Base-by-base conservation (phyloP, 2,329 filamentous ascomycete genomes). In the Penicillium expansum region DNA sequence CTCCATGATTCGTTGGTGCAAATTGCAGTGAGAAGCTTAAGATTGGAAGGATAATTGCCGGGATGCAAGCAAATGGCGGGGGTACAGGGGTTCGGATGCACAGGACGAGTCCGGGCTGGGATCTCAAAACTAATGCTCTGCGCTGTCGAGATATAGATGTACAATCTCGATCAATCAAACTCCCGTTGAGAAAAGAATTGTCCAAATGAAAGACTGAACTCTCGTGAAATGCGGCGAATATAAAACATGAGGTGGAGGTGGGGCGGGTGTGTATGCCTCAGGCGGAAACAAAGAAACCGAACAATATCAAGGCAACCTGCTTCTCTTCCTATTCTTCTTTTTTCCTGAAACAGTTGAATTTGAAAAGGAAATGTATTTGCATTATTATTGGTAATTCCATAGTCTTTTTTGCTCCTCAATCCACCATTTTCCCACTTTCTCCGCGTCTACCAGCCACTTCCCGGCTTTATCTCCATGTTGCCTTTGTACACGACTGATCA, bases 371-470 rank as follows among this genome's bases (percentile, higher is more conserved):
- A 45, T 22, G 4, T 33, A 48, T 49, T 47, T 10, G 30, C 18
- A 18, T 47, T 32, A 51, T 27, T 61, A 57, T 30, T 59, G 56
- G 33, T 60, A 62, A 62, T 66, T 57, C 63, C 65, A 63, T 48
- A 63, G 52, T 52, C 65, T 63, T 53, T 71, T 62, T 37, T 57
- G 63, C 57, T 77, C 74, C 55, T 65, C 62, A 9, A 72, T 66
- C 71, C 73, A 75, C 75, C 74, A 77, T 37, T 61, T 63, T 6
- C 67, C 71, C 35, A 76, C 65, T 39, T 70, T 64, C 44, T 69
- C 69, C 1, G 74, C 74, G 27, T 75, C 67, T 14, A 39, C 47
- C 8, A 72, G 63, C 74, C 74, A 77, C 48, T 64, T 59, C 8
- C 59, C 69, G 4, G 72, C 72, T 35, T 70, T 66, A 8, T 67